Conservation (phyloP, 202 grass and related monocot species). For the Eragrostis tef region DNA sequence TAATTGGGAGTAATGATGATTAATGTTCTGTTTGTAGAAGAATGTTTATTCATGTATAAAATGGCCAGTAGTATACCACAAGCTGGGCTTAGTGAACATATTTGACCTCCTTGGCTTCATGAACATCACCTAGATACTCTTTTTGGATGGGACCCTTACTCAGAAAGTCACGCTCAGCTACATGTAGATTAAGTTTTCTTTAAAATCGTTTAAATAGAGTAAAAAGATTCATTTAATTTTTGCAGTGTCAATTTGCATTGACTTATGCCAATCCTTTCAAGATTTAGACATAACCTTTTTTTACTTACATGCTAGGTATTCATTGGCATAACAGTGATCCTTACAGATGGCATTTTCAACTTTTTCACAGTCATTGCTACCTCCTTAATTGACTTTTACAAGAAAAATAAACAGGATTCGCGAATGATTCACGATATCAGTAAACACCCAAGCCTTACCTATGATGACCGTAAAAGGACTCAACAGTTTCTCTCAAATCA, state of each 20-base stretch:
- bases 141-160: too few species aligned
- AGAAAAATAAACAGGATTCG: conserved; percentile 32
- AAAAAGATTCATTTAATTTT: background rate
- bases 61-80: too few species aligned
- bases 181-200: background rate
- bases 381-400: background rate
- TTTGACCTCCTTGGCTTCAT: too few species aligned
- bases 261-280: background rate
- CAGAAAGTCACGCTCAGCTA: background rate
- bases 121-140: too few species aligned
- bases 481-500: conserved; percentile 48
- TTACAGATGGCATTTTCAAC: conserved; percentile 60
- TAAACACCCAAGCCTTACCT: conserved; percentile 51
- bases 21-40: too few species aligned
- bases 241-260: background rate
- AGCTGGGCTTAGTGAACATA: too few species aligned
- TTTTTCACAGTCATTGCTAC: conserved; percentile 45
- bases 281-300: background rate
- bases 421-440: conserved; percentile 15
- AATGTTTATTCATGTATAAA: too few species aligned
- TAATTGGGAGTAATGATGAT: too few species aligned
- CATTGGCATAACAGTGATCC: conserved; percentile 58
- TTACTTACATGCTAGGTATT: conserved; percentile 49
- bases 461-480: conserved; percentile 57
- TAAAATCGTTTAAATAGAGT: too few species aligned